Conservation (phyloP, 768 basidiomycete species). For the Asterophora parasitica region DNA sequence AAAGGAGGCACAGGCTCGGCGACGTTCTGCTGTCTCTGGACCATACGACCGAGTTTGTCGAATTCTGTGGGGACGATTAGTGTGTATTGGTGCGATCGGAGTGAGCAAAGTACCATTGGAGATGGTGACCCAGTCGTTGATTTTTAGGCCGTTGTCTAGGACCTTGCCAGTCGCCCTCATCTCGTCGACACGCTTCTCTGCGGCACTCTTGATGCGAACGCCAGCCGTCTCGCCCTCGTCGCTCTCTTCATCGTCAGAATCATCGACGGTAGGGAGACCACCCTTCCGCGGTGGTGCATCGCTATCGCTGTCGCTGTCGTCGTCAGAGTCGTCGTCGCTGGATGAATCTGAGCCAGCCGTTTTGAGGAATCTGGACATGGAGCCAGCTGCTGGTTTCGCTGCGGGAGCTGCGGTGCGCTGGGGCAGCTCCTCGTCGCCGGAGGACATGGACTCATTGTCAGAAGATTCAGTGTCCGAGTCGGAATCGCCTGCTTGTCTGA, state of each 20-base stretch:
- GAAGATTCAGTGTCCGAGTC: constrained; percentile 70
- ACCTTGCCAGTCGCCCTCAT: constrained; percentile 89
- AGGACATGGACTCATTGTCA: constrained; percentile 76
- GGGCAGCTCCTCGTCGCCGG: constrained; percentile 62
- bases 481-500: constrained; percentile 80
- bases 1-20: constrained; percentile 86
- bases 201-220: constrained; percentile 79
- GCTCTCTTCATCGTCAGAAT: constrained; percentile 33
- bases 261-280: constrained; percentile 32
- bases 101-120: constrained; percentile 57
- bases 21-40: constrained; percentile 80
- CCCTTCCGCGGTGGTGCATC: constrained; percentile 30
- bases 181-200: constrained; percentile 89
- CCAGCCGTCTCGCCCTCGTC: constrained; percentile 67
- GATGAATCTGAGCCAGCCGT: constrained; percentile 53
- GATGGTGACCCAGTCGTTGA: constrained; percentile 94
- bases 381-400: constrained; percentile 40
- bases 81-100: constrained; percentile 16
- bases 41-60: constrained; percentile 90
- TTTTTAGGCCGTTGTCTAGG: constrained; percentile 93
- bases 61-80: constrained; percentile 56
- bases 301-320: constrained; percentile 52
- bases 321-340: constrained; percentile 54
- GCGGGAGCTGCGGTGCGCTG: constrained; percentile 38
- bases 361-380: constrained; percentile 76